phyloP scores from a whole-genome alignment of 345 rosid genomes.

The Pistacia vera region DNA sequence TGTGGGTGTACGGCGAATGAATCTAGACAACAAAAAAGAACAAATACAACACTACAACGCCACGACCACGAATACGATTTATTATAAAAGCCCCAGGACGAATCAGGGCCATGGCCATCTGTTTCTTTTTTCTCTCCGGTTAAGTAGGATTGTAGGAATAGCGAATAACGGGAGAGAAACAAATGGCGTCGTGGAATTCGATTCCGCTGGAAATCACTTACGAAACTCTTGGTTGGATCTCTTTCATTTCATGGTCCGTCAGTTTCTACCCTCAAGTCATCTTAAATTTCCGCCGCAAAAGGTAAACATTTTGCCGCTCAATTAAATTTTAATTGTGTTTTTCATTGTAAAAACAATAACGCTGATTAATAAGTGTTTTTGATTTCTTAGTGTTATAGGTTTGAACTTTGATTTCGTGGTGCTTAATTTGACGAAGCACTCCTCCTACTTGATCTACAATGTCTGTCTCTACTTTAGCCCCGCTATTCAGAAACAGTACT shows the following conservation, averaged over 20 bases:
- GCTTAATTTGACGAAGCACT: slow-evolving; percentile 92
- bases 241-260: slow-evolving; percentile 79
- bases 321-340: not conserved
- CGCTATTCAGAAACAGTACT: slow-evolving; percentile 75
- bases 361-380: not conserved
- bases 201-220: slow-evolving; percentile 64
- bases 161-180: not conserved
- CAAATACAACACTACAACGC: too few relatives aligned
- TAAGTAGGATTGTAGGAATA: slow-evolving; percentile 7
- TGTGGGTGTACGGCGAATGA: too few relatives aligned
- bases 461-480: slow-evolving; percentile 84
- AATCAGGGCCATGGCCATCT: not conserved
- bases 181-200: slow-evolving; percentile 88
- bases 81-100: too few relatives aligned
- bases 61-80: too few relatives aligned
- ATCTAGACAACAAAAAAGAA: too few relatives aligned
- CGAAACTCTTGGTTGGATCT: slow-evolving; percentile 72
- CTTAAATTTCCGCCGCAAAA: slow-evolving; percentile 75
- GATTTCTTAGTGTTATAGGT: slow-evolving; percentile 70
- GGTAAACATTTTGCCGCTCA: slow-evolving; percentile 29
- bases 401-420: slow-evolving; percentile 87
- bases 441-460: slow-evolving; percentile 90
- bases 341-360: not conserved
- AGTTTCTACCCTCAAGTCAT: slow-evolving; percentile 89
- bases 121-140: not conserved